Conservation (phyloP, 208 protist species). For the Wallacemonas sp. region DNA sequence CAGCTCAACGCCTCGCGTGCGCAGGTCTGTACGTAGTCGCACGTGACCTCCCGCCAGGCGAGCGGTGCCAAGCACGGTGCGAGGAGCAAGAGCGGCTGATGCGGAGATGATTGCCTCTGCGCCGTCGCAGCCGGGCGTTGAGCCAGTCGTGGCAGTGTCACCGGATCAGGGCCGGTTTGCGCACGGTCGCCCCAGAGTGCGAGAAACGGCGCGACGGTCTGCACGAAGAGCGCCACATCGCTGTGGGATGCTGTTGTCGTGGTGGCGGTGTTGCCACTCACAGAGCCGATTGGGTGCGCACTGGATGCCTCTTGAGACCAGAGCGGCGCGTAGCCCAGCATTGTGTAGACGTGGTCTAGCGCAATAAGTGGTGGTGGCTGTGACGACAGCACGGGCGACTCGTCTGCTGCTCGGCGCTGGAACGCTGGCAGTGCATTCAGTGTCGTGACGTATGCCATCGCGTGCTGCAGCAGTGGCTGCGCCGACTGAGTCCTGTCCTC, state of each 20-base stretch:
- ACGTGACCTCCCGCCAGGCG: slow-evolving; percentile 11
- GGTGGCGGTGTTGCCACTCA: not conserved
- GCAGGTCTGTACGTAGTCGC: slow-evolving; percentile 10
- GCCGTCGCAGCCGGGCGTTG: not conserved
- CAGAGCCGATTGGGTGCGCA: not conserved
- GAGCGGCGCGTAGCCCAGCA: slow-evolving; percentile 1
- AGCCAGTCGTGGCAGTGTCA: not conserved
- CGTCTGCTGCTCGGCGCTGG: not conserved
- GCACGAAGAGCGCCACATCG: slow-evolving; percentile 13
- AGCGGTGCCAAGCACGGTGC: slow-evolving; percentile 5
- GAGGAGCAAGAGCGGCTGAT: not conserved
- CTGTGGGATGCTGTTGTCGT: not conserved
- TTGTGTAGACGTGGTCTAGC: slow-evolving; percentile 1
- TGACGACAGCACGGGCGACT: not conserved
- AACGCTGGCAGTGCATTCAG: too few relatives aligned
- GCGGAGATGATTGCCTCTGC: not conserved
- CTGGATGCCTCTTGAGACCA: not conserved
- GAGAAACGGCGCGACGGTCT: slow-evolving; percentile 33
- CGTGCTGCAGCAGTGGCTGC: not conserved
- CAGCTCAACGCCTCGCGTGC: not conserved
- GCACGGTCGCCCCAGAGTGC: slow-evolving; percentile 19
- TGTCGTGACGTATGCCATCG: not conserved
- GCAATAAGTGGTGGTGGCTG: not conserved
- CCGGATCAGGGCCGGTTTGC: not conserved
- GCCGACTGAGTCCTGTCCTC: not conserved